These are phyloP conservation scores for Podospora fimiseda DNA, from an alignment of 495 filamentous ascomycete genomes.

Conservation along the genomic window DNA sequence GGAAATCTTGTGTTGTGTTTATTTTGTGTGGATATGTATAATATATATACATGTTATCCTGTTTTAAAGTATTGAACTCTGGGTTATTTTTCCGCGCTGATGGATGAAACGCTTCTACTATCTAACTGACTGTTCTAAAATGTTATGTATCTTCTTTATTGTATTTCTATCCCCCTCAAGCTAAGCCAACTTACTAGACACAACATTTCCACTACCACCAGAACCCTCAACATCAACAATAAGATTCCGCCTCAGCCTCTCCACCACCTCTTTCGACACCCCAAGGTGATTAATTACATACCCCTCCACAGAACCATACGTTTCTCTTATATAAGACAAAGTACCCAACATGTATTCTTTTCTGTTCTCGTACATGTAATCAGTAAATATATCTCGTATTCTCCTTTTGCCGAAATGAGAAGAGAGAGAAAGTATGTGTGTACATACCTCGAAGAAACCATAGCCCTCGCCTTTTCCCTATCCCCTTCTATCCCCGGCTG, in stretches of 20 bases:
- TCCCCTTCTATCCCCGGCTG: conserved; percentile 39
- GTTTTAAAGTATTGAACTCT: too few relatives aligned
- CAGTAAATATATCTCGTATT: too few relatives aligned
- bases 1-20: too few relatives aligned
- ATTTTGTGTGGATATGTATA: neutral
- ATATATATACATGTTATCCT: too few relatives aligned
- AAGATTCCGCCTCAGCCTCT: conserved; percentile 42
- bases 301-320: conserved; percentile 50
- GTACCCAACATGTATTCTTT: conserved; percentile 50
- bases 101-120: too few relatives aligned
- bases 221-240: conserved; percentile 31
- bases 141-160: neutral
- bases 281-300: conserved; percentile 50
- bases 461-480: conserved; percentile 39
- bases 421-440: too few relatives aligned
- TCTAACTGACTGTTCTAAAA: neutral
- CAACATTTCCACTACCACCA: too few relatives aligned
- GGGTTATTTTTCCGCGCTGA: too few relatives aligned
- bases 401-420: neutral
- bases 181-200: too few relatives aligned
- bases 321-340: conserved; percentile 42
- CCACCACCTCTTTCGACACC: conserved; percentile 45
- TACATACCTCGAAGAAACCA: conserved; percentile 49
- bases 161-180: neutral
- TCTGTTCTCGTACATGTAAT: too few relatives aligned